These are phyloP conservation scores for Colletotrichum trifolii DNA, from an alignment of 2,329 filamentous ascomycete genomes.

Conservation along the genomic window DNA sequence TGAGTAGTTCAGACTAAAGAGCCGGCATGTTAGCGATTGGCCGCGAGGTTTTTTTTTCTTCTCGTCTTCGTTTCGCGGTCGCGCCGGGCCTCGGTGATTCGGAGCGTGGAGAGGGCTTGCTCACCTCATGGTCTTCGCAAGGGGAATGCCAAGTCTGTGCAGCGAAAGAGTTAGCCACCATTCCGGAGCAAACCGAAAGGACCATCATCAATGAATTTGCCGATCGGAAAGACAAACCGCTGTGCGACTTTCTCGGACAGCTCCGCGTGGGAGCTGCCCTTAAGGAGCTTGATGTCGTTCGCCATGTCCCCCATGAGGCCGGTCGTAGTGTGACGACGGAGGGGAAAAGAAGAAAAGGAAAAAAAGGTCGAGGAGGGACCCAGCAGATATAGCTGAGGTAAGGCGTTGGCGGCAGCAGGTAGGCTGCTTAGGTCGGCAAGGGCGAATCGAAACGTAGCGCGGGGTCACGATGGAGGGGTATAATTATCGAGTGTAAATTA, in stretches of 20 bases:
- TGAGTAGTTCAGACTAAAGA: slow-evolving; percentile 72
- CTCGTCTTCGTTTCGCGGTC: slow-evolving; percentile 60
- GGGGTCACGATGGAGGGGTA: slow-evolving; percentile 37
- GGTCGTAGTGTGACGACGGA: slow-evolving; percentile 34
- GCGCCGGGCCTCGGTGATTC: slow-evolving; percentile 19
- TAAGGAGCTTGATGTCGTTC: slow-evolving; percentile 53
- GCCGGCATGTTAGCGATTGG: slow-evolving; percentile 7
- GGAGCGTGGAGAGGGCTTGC: neutral
- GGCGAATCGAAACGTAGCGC: slow-evolving; percentile 35
- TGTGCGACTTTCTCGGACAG: slow-evolving; percentile 47
- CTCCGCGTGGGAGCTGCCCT: slow-evolving; percentile 48
- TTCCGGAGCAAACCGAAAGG: too few species aligned
- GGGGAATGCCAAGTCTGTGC: slow-evolving; percentile 32
- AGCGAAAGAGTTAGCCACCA: slow-evolving; percentile 12
- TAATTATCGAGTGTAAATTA: slow-evolving; percentile 18
- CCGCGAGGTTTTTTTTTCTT: slow-evolving; percentile 65
- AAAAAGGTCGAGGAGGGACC: slow-evolving; percentile 17
- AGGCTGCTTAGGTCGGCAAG: slow-evolving; percentile 26
- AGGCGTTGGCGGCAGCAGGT: too few species aligned
- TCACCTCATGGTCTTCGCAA: slow-evolving; percentile 36
- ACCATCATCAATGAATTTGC: neutral
- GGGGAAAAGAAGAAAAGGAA: slow-evolving; percentile 4
- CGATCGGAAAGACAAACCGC: slow-evolving; percentile 37
- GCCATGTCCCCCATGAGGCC: slow-evolving; percentile 43
- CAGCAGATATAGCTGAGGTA: slow-evolving; percentile 4